These are phyloP conservation scores for Fusarium nisikadoi DNA, from an alignment of 2,329 filamentous ascomycete species.

Conservation along the genomic window DNA sequence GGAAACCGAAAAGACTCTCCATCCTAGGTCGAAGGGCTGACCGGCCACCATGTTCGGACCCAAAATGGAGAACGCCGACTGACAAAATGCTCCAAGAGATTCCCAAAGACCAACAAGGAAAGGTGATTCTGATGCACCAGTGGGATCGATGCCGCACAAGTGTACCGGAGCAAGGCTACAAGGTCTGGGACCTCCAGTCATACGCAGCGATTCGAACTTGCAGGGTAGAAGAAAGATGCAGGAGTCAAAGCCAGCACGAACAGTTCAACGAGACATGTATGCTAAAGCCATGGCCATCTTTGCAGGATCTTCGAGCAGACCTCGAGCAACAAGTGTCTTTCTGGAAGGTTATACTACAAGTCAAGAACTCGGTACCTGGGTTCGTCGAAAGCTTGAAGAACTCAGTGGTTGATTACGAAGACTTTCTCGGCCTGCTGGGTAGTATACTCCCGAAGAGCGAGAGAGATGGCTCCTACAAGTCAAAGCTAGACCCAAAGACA, in stretches of 20 bases:
- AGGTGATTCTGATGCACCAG: background rate
- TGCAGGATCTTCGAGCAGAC: background rate
- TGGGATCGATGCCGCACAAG: conserved; percentile 1
- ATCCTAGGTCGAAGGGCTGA: background rate
- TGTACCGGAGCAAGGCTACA: background rate
- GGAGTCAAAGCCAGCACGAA: background rate
- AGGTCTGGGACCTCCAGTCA: background rate
- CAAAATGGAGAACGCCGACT: background rate
- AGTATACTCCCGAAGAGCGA: background rate
- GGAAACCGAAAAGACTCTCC: background rate
- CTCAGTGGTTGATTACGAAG: background rate
- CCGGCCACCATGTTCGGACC: background rate
- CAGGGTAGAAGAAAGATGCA: background rate
- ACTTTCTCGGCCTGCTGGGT: background rate
- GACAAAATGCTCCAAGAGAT: rapidly evolving
- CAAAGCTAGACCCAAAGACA: background rate
- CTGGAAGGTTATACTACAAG: background rate
- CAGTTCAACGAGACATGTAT: background rate
- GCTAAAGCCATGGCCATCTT: background rate
- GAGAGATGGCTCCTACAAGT: background rate
- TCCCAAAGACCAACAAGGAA: background rate
- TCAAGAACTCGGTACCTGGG: rapidly evolving
- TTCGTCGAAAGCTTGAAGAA: rapidly evolving
- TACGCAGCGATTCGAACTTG: background rate
- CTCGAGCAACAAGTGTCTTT: background rate